A percentile compares a stretch with the other conserved stretches of the same genome.
phyloP scores from a whole-genome alignment of 140 eudicot species.

The Ambrosia hybrid region DNA sequence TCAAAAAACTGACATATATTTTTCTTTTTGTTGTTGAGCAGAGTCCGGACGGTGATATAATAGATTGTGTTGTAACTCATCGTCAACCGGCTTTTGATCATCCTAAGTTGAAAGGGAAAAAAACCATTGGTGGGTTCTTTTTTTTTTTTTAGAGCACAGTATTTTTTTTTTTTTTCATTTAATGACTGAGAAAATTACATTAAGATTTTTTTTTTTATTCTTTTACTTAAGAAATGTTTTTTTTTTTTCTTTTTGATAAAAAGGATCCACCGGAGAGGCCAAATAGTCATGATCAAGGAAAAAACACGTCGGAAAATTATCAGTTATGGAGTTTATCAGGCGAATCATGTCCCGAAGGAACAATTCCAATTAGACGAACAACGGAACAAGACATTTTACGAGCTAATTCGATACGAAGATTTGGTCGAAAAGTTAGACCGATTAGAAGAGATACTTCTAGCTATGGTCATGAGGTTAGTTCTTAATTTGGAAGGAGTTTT shows the following conservation, averaged over 20 bases:
- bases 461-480: conserved; percentile 82
- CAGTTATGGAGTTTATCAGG: conserved; percentile 81
- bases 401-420: conserved; percentile 54
- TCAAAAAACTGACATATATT: neutral
- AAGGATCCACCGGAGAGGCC: conserved; percentile 96
- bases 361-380: conserved; percentile 87
- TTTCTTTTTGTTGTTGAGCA: conserved; percentile 29
- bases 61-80: conserved; percentile 72
- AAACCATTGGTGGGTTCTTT: conserved; percentile 60
- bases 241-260: neutral
- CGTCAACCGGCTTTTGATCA: conserved; percentile 93
- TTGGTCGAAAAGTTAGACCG: conserved; percentile 66
- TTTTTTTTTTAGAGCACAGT: neutral
- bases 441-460: conserved; percentile 63
- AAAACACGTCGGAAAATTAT: conserved; percentile 36
- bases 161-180: too few relatives aligned
- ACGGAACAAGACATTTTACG: conserved; percentile 68
- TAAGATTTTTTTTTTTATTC: too few relatives aligned
- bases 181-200: too few relatives aligned
- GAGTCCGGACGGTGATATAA: conserved; percentile 91
- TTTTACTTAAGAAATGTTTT: too few relatives aligned
- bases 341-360: conserved; percentile 86
- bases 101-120: conserved; percentile 64
- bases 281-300: conserved; percentile 36
- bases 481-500: neutral